phyloP scores from a whole-genome alignment of 2,329 filamentous ascomycete genomes.

The Trichoderma semiorbis region DNA sequence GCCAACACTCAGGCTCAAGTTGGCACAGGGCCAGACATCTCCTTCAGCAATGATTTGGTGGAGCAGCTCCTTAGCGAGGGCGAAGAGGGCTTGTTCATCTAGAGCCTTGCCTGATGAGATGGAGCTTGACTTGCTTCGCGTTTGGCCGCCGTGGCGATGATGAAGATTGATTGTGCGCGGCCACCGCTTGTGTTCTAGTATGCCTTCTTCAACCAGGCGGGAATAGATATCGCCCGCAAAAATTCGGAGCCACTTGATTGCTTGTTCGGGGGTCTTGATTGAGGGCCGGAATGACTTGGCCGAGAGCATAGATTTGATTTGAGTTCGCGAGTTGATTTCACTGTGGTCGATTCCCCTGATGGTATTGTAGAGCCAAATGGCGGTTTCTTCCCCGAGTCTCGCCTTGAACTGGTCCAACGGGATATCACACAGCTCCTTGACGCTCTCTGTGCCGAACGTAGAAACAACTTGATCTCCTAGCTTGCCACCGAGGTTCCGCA shows the following conservation, averaged over 20 bases:
- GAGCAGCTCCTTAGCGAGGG: slow-evolving; percentile 72
- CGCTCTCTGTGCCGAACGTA: slow-evolving; percentile 75
- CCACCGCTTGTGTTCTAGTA: slow-evolving; percentile 79
- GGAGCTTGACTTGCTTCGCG: slow-evolving; percentile 68
- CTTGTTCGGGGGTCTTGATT: slow-evolving; percentile 76
- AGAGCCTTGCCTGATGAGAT: slow-evolving; percentile 74
- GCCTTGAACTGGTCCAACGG: slow-evolving; percentile 72
- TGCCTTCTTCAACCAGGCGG: slow-evolving; percentile 84
- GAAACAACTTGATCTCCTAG: slow-evolving; percentile 80
- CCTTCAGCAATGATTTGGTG: slow-evolving; percentile 76
- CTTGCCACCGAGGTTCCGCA: slow-evolving; percentile 92
- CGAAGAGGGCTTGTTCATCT: slow-evolving; percentile 69
- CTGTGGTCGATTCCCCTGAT: slow-evolving; percentile 82
- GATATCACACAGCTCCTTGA: slow-evolving; percentile 71
- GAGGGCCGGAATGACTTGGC: slow-evolving; percentile 90
- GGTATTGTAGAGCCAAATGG: slow-evolving; percentile 77
- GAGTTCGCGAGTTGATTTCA: slow-evolving; percentile 85
- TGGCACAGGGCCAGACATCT: slow-evolving; percentile 83
- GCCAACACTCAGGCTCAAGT: slow-evolving; percentile 82
- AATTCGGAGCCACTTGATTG: slow-evolving; percentile 80
- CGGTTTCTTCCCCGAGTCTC: slow-evolving; percentile 79
- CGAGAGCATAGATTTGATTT: slow-evolving; percentile 96
- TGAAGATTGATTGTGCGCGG: slow-evolving; percentile 85
- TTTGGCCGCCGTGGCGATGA: slow-evolving; percentile 70
- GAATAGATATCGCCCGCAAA: slow-evolving; percentile 90